Percentiles rank a stretch among this genome's conserved stretches.
Evolutionary conservation across 768 basidiomycete genomes (phyloP).

Genomic region (Mycena vulgaris): DNA sequence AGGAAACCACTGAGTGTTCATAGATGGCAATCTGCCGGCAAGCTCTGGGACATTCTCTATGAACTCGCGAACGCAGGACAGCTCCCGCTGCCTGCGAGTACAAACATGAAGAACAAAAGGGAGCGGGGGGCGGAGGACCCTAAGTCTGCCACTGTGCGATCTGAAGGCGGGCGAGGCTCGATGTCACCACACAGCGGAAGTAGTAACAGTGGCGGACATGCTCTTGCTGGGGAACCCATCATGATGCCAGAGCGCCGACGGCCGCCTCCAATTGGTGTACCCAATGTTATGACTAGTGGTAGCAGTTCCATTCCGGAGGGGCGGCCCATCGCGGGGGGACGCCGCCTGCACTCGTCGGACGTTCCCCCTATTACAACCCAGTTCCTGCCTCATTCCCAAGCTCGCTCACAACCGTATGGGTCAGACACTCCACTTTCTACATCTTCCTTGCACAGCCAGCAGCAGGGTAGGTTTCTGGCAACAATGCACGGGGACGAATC

Average conservation of each 20-base stretch:
- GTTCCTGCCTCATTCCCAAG: slow-evolving; percentile 26
- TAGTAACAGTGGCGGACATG: neutral
- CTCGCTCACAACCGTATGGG: slow-evolving; percentile 6
- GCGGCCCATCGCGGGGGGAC: slow-evolving; percentile 1
- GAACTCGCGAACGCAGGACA: slow-evolving; percentile 42
- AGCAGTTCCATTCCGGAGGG: neutral
- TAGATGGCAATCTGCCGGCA: slow-evolving; percentile 61
- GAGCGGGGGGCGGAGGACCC: slow-evolving; percentile 66
- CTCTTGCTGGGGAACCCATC: neutral
- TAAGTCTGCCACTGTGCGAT: slow-evolving; percentile 39
- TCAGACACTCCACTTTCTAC: slow-evolving; percentile 20
- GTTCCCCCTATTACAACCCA: slow-evolving; percentile 36
- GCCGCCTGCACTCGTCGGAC: slow-evolving; percentile 27
- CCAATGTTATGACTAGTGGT: neutral
- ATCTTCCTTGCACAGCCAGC: slow-evolving; percentile 13
- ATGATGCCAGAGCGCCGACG: neutral
- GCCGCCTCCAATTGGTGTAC: neutral
- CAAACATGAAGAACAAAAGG: slow-evolving; percentile 58
- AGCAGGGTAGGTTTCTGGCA: slow-evolving; percentile 2
- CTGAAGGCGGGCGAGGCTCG: slow-evolving; percentile 21
- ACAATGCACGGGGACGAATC: neutral
- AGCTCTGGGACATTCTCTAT: slow-evolving; percentile 50
- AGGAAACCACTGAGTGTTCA: neutral
- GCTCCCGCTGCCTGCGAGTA: slow-evolving; percentile 36
- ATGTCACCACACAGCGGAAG: neutral